phyloP scores from a whole-genome alignment of 2,329 filamentous ascomycete species.

The Aspergillus sojae region DNA sequence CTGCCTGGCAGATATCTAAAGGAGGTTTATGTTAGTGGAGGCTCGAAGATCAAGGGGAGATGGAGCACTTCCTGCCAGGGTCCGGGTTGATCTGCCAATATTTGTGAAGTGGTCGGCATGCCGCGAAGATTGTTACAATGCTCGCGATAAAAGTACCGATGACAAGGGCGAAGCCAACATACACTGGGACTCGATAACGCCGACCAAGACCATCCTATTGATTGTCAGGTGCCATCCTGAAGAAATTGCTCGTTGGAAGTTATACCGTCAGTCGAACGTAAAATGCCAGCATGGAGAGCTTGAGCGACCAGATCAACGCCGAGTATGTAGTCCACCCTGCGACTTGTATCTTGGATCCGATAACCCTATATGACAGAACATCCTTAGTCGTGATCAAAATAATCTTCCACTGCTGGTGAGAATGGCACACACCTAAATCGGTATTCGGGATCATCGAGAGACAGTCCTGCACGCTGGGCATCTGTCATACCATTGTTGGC shows the following conservation, averaged over 20 bases:
- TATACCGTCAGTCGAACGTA: conserved; percentile 53
- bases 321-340: conserved; percentile 57
- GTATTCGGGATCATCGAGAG: conserved; percentile 47
- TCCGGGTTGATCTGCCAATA: conserved; percentile 63
- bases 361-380: conserved; percentile 32
- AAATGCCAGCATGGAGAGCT: conserved; percentile 57
- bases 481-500: conserved; percentile 60
- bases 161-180: conserved; percentile 53
- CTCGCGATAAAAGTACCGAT: conserved; percentile 49
- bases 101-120: conserved; percentile 54
- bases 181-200: conserved; percentile 42
- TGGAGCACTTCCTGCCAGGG: conserved; percentile 51
- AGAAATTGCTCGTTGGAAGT: background rate
- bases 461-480: conserved; percentile 48
- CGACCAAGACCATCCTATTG: conserved; percentile 25
- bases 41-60: background rate
- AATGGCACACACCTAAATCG: conserved; percentile 29
- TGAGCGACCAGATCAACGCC: conserved; percentile 53
- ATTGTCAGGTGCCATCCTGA: background rate
- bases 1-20: conserved; percentile 49
- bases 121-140: conserved; percentile 51
- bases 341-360: conserved; percentile 56
- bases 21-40: background rate
- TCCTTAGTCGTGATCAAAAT: background rate
- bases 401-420: background rate